Evolutionary conservation across 208 protist genomes (phyloP).

Genomic region (Acanthamoeba triangularis): DNA sequence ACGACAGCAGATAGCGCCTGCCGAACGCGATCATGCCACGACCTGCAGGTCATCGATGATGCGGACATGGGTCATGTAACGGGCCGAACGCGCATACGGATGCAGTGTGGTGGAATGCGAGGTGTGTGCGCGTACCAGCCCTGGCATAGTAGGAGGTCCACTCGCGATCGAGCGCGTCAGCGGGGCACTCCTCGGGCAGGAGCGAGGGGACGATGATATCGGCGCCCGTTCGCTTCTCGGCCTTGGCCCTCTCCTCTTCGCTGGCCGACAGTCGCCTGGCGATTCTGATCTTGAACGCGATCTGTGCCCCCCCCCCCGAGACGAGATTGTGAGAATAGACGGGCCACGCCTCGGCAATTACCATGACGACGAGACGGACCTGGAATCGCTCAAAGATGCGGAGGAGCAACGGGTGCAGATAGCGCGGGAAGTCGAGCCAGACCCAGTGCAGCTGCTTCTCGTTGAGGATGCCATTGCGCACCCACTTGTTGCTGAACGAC

Average conservation of each 20-base stretch:
- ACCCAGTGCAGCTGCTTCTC: conserved; percentile 67
- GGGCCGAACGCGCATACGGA: not conserved
- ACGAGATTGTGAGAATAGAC: not conserved
- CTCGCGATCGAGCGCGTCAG: not conserved
- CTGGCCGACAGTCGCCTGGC: conserved; percentile 25
- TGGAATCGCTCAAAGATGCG: conserved; percentile 71
- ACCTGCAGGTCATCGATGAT: not conserved
- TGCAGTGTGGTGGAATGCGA: not conserved
- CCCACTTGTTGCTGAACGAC: conserved; percentile 73
- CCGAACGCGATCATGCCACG: conserved; percentile 24
- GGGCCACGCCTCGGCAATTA: not conserved
- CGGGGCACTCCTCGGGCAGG: conserved; percentile 6
- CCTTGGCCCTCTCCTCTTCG: conserved; percentile 58
- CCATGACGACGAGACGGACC: not conserved
- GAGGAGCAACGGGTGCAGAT: conserved; percentile 44
- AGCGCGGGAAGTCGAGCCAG: conserved; percentile 62
- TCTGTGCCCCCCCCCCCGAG: not conserved
- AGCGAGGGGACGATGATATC: conserved; percentile 53
- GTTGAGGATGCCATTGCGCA: conserved; percentile 56
- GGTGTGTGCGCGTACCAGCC: not conserved
- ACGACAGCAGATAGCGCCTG: conserved; percentile 18
- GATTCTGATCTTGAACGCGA: conserved; percentile 1
- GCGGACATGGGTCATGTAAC: not conserved
- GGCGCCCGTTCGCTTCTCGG: conserved; percentile 39
- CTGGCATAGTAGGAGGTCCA: not conserved